Evolutionary conservation across 163 green algal species (phyloP).

Genomic region (Smithsoniella earleae): DNA sequence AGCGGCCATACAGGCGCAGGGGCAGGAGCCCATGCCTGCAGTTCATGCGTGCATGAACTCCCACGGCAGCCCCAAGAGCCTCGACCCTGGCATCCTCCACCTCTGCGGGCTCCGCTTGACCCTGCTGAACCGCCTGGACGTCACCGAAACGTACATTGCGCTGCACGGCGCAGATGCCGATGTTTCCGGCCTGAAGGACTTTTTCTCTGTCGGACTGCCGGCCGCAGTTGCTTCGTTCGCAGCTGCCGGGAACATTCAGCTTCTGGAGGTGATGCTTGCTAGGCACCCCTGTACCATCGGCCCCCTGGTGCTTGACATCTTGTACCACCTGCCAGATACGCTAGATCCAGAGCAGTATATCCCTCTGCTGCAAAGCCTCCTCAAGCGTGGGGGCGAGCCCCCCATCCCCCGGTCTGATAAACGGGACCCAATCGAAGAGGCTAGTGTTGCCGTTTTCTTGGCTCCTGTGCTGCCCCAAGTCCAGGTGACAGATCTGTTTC

Average conservation of each 20-base stretch:
- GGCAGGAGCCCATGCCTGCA: neutral
- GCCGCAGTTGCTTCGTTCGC: neutral
- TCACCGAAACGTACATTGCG: neutral
- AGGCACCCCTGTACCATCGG: neutral
- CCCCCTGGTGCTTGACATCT: neutral
- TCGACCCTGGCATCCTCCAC: neutral
- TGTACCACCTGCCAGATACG: neutral
- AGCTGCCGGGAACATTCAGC: neutral
- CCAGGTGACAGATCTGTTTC: slow-evolving; percentile 16
- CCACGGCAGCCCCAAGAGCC: neutral
- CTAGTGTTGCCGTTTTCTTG: neutral
- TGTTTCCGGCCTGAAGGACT: neutral
- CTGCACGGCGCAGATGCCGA: slow-evolving; percentile 2
- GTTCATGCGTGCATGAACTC: neutral
- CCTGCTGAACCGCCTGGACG: slow-evolving; percentile 4
- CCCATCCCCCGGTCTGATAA: neutral
- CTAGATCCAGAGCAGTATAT: neutral
- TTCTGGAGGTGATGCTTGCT: neutral
- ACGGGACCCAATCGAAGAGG: neutral
- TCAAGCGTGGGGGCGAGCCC: neutral
- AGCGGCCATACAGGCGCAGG: neutral
- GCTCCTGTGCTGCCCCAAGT: neutral
- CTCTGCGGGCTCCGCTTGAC: neutral
- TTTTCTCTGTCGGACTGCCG: neutral
- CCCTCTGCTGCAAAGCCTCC: slow-evolving; percentile 1